These are phyloP conservation scores for Boletus coccyginus DNA, from an alignment of 768 basidiomycete species.

Conservation along the genomic window DNA sequence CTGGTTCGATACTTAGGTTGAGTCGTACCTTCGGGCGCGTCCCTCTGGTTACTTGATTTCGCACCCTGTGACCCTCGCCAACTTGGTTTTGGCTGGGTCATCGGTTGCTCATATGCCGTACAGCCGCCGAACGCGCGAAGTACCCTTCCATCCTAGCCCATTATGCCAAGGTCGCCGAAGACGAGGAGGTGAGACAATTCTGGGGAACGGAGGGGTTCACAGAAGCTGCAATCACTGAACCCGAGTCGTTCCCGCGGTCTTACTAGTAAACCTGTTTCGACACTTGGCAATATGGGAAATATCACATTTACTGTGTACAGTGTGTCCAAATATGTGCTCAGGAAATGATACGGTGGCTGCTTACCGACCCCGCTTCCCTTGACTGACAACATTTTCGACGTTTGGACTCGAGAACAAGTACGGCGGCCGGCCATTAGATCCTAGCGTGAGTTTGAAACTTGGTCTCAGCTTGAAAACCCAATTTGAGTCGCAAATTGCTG, in stretches of 20 bases:
- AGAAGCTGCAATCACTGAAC: conserved; percentile 1
- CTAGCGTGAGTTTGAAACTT: too few relatives aligned
- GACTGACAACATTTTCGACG: too few relatives aligned
- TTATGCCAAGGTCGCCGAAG: conserved; percentile 14
- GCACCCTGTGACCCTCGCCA: conserved; percentile 17
- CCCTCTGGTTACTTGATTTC: conserved; percentile 15
- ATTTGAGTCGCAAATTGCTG: too few relatives aligned
- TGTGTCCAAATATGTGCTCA: too few relatives aligned
- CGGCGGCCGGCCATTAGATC: too few relatives aligned
- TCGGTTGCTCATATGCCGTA: neutral
- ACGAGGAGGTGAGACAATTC: conserved; percentile 10
- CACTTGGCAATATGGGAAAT: too few relatives aligned
- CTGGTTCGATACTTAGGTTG: conserved; percentile 10
- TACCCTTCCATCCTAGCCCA: conserved; percentile 11
- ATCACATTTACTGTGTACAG: too few relatives aligned
- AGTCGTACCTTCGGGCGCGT: conserved; percentile 8
- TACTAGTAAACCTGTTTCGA: neutral
- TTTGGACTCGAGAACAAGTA: too few relatives aligned
- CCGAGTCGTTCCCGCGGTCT: neutral
- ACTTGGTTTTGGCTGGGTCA: conserved; percentile 9
- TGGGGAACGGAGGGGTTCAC: conserved; percentile 10
- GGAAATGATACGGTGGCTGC: too few relatives aligned
- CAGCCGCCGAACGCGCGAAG: conserved; percentile 8
- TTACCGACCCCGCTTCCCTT: too few relatives aligned
- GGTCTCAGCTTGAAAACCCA: too few relatives aligned